Conservation (phyloP, 108 stramenopile species). For the Pinguiococcus pyrenoidosus region DNA sequence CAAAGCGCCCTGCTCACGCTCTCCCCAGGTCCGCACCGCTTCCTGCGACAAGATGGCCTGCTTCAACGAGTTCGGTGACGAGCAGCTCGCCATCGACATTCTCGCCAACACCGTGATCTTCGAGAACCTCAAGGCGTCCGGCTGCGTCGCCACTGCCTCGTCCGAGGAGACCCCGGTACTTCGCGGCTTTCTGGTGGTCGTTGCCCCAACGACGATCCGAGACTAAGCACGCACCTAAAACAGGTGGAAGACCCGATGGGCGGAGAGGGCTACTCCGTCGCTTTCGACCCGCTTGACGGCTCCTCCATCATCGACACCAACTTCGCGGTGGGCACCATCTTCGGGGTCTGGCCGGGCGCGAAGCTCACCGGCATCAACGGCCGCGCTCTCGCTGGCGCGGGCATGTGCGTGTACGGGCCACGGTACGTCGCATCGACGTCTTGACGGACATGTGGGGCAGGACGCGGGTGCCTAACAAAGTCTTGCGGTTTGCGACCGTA, state of each 20-base stretch:
- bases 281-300: slow-evolving; percentile 53
- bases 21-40: slow-evolving; percentile 36
- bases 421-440: no score
- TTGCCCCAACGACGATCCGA: neutral
- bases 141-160: slow-evolving; percentile 31
- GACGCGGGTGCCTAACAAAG: no score
- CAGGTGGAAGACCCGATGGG: neutral
- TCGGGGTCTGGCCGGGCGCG: slow-evolving; percentile 40
- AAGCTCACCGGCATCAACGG: slow-evolving; percentile 38
- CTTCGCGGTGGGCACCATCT: slow-evolving; percentile 47
- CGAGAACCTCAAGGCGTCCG: slow-evolving; percentile 33
- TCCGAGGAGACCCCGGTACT: slow-evolving; percentile 42
- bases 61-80: slow-evolving; percentile 38
- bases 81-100: slow-evolving; percentile 41
- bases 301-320: slow-evolving; percentile 50
- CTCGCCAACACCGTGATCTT: slow-evolving; percentile 41
- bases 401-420: slow-evolving; percentile 43
- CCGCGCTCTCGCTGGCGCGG: slow-evolving; percentile 21
- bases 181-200: neutral
- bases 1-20: no score
- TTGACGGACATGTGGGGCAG: no score
- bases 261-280: slow-evolving; percentile 57
- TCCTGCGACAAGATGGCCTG: slow-evolving; percentile 39
- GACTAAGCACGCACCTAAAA: neutral
- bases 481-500: no score